Percentiles rank a stretch among this genome's conserved stretches.
These are phyloP conservation scores for Sclerotinia sclerotiorum DNA, from an alignment of 2,329 filamentous ascomycete genomes.

Conservation along the genomic window DNA sequence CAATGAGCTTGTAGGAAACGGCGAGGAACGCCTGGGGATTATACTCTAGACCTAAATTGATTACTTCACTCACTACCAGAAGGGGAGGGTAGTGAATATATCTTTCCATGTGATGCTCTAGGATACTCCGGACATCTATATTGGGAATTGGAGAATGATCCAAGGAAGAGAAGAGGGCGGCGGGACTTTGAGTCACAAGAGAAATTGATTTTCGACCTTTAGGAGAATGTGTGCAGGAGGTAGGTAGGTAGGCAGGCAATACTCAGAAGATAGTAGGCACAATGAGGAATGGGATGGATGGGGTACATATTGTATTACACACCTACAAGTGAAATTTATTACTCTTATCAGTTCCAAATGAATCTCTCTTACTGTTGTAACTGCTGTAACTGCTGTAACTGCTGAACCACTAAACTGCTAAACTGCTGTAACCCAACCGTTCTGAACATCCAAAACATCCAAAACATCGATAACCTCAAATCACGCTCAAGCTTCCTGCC, in stretches of 20 bases:
- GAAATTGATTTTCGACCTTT: not conserved
- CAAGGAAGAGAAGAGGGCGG: not conserved
- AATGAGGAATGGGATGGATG: not conserved
- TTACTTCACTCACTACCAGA: not conserved
- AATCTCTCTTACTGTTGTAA: not conserved
- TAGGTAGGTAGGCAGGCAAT: not conserved
- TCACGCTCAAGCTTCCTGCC: conserved; percentile 5
- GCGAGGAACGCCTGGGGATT: conserved; percentile 1
- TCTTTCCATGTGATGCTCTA: conserved; percentile 1
- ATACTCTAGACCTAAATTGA: conserved; percentile 2
- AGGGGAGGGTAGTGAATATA: not conserved
- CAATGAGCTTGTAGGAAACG: not conserved
- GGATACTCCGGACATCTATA: conserved; percentile 7
- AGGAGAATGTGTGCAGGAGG: not conserved
- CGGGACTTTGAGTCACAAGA: not conserved
- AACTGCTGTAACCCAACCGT: not conserved
- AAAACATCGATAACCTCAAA: conserved; percentile 14
- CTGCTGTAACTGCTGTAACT: not conserved
- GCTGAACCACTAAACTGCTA: no score
- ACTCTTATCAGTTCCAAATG: not conserved
- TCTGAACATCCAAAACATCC: not conserved
- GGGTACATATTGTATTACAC: not conserved
- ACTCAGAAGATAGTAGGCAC: no score
- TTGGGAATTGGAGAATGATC: not conserved
- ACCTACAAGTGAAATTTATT: not conserved